Conservation (phyloP, 1,139 yeast species). For the Starmera stellimalicola region DNA sequence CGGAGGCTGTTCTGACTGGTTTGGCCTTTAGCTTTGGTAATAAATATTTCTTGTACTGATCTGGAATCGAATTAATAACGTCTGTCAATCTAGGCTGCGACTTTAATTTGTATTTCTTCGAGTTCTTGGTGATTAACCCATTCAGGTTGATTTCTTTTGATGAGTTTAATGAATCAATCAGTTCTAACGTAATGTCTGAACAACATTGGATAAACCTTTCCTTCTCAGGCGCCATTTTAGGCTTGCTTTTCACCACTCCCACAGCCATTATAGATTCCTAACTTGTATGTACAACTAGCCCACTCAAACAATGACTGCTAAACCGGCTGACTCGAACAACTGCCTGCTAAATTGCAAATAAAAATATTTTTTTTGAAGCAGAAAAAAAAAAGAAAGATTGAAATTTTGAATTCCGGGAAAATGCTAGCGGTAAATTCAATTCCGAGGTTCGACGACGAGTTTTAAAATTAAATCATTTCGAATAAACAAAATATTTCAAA, state of each 20-base stretch:
- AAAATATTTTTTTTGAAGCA: too few species aligned
- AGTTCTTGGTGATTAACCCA: constrained; percentile 76
- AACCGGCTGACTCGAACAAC: too few species aligned
- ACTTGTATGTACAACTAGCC: too few species aligned
- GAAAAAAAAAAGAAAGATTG: too few species aligned
- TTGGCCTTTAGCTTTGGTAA: constrained; percentile 93
- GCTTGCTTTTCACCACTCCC: constrained; percentile 30
- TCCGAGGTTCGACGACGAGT: too few species aligned
- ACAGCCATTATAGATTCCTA: constrained; percentile 19
- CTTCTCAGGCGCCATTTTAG: constrained; percentile 71
- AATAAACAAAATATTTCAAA: too few species aligned
- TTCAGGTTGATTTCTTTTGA: constrained; percentile 81
- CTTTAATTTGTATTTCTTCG: constrained; percentile 84
- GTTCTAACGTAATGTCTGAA: constrained; percentile 83
- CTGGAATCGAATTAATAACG: constrained; percentile 91
- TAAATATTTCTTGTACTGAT: constrained; percentile 84
- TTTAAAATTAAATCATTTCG: too few species aligned
- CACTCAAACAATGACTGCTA: too few species aligned
- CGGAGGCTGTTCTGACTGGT: constrained; percentile 97
- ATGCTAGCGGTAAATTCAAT: too few species aligned
- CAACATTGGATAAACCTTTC: constrained; percentile 91
- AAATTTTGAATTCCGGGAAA: too few species aligned
- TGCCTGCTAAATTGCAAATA: too few species aligned
- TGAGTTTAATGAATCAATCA: constrained; percentile 67
- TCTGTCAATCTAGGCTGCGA: constrained; percentile 94